Conservation (phyloP, 225 moss, liverwort and hornwort genomes). For the Straminergon stramineum region DNA sequence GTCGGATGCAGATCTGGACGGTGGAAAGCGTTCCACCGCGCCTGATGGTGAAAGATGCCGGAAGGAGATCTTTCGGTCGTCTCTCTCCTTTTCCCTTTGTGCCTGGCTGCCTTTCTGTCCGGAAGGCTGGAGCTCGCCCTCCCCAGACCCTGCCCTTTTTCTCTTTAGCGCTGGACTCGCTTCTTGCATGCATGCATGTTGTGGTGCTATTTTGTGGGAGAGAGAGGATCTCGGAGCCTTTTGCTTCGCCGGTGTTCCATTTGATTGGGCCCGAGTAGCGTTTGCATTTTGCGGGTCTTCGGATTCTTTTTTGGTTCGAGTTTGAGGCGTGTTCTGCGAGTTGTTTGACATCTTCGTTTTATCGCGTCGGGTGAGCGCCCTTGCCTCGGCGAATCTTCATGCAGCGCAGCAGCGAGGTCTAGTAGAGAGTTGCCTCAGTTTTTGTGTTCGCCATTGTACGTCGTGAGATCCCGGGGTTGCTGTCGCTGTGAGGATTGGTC, state of each 20-base stretch:
- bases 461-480: neutral
- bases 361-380: neutral
- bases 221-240: neutral
- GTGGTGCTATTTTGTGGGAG: neutral
- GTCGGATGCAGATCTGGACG: neutral
- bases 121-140: neutral
- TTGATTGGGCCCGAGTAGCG: neutral
- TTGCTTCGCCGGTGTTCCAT: neutral
- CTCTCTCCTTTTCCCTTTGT: neutral
- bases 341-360: neutral
- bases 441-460: neutral
- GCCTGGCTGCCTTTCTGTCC: neutral
- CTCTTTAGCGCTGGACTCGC: neutral
- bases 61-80: slow-evolving; percentile 15
- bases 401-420: neutral
- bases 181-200: neutral
- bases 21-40: neutral
- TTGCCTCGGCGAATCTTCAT: neutral
- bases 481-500: neutral
- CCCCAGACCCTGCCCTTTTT: neutral
- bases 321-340: neutral
- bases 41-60: neutral
- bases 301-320: neutral
- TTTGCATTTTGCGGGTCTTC: neutral
- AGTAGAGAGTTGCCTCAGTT: neutral